These are phyloP conservation scores for Syncephalastrum sp. DNA, from an alignment of 371 early-diverging fungal species.

Conservation along the genomic window DNA sequence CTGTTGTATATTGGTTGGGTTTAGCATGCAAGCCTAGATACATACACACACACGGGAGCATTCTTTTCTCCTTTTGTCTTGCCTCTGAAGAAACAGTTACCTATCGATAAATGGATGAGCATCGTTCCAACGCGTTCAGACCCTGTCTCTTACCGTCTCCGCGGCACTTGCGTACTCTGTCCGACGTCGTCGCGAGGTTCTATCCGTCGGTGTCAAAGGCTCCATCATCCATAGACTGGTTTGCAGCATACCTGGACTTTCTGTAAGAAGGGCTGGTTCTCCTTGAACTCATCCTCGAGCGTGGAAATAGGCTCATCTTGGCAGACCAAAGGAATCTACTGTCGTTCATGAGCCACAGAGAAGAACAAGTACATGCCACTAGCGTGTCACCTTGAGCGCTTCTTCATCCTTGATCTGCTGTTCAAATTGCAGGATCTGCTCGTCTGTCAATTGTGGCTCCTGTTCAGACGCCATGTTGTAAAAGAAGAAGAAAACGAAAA, in stretches of 20 bases:
- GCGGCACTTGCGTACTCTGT: slow-evolving; percentile 61
- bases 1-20: slow-evolving; percentile 24
- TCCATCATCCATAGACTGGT: not conserved
- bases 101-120: slow-evolving; percentile 24
- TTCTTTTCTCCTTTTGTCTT: slow-evolving; percentile 7
- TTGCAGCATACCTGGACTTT: slow-evolving; percentile 53
- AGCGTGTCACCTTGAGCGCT: slow-evolving; percentile 40
- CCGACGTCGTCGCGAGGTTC: slow-evolving; percentile 52
- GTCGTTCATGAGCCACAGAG: not conserved
- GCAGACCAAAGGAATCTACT: slow-evolving; percentile 57
- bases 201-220: slow-evolving; percentile 16
- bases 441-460: slow-evolving; percentile 52
- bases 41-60: too few relatives aligned
- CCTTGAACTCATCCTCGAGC: slow-evolving; percentile 58
- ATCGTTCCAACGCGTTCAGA: not conserved
- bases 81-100: slow-evolving; percentile 77
- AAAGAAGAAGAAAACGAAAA: not conserved
- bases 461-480: not conserved
- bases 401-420: slow-evolving; percentile 66
- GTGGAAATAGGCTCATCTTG: slow-evolving; percentile 44
- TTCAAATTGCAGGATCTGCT: slow-evolving; percentile 63
- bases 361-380: not conserved
- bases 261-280: slow-evolving; percentile 50
- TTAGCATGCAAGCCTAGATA: not conserved
- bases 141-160: slow-evolving; percentile 59